A percentile compares a stretch with the other conserved stretches of the same genome.
Conservation (phyloP, 495 filamentous ascomycete genomes). For the Aspergillus steynii region DNA sequence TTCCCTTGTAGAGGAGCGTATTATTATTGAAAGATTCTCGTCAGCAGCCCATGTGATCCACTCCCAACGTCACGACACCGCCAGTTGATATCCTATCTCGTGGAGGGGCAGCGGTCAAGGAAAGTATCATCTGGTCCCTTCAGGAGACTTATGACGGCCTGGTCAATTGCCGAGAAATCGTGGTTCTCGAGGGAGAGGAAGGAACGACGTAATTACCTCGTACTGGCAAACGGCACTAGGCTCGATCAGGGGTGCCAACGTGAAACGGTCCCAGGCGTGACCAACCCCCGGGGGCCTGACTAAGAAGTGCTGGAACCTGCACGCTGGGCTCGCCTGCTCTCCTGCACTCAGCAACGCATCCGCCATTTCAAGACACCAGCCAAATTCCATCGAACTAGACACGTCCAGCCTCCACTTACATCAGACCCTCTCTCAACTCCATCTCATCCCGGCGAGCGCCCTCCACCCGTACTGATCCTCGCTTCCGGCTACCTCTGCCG, state of each 20-base stretch:
- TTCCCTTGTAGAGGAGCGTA: too few relatives aligned
- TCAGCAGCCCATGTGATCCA: too few relatives aligned
- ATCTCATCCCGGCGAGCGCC: background rate
- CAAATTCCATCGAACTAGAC: slow-evolving; percentile 22
- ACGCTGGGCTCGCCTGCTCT: slow-evolving; percentile 33
- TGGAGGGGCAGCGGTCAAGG: too few relatives aligned
- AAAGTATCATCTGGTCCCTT: too few relatives aligned
- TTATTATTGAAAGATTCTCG: too few relatives aligned
- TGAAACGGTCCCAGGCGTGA: slow-evolving; percentile 29
- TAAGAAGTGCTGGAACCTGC: slow-evolving; percentile 19
- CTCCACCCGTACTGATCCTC: background rate
- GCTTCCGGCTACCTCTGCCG: background rate
- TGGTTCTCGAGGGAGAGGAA: background rate
- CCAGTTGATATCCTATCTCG: too few relatives aligned
- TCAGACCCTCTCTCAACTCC: slow-evolving; percentile 13
- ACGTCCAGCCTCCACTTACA: slow-evolving; percentile 17
- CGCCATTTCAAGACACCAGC: slow-evolving; percentile 25
- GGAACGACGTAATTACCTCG: background rate
- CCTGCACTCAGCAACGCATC: slow-evolving; percentile 35
- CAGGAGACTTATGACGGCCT: background rate
- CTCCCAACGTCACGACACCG: too few relatives aligned
- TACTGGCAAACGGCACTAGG: slow-evolving; percentile 12
- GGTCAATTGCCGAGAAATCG: too few relatives aligned
- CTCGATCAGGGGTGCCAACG: slow-evolving; percentile 18
- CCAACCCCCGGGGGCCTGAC: background rate